Conservation (phyloP, 208 protist species). For the Leishmania guyanensis region DNA sequence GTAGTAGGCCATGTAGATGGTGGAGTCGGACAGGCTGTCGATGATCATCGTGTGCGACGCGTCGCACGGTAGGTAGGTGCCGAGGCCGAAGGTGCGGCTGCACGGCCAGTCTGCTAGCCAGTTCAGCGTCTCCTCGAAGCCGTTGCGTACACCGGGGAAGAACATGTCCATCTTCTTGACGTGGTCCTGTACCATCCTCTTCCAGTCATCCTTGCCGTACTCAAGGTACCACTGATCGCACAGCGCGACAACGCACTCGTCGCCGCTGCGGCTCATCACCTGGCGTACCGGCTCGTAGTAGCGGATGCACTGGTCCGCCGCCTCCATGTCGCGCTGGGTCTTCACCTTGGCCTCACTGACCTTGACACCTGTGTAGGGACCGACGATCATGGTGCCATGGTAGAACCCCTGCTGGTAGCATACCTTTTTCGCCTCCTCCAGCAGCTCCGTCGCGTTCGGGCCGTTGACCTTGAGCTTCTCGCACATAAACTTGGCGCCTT, state of each 20-base stretch:
- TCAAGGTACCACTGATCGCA: constrained; percentile 99
- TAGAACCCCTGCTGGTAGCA: constrained; percentile 99
- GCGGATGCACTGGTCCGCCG: constrained; percentile 72
- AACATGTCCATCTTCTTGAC: constrained; percentile 94
- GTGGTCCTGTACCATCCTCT: constrained; percentile 81
- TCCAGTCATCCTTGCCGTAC: constrained; percentile 99
- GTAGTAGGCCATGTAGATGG: constrained; percentile 99
- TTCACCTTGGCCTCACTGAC: constrained; percentile 96
- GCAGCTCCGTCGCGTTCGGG: constrained; percentile 95
- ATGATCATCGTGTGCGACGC: constrained; percentile 95
- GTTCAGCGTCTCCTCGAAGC: constrained; percentile 94
- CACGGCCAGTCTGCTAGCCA: constrained; percentile 99
- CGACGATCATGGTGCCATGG: constrained; percentile 93
- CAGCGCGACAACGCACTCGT: constrained; percentile 99
- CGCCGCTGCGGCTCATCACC: constrained; percentile 98
- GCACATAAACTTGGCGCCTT: constrained; percentile 90
- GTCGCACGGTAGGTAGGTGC: constrained; percentile 98
- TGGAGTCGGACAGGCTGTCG: constrained; percentile 99
- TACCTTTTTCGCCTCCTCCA: constrained; percentile 98
- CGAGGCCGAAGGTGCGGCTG: constrained; percentile 99
- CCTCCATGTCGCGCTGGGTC: constrained; percentile 84
- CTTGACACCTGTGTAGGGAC: constrained; percentile 69
- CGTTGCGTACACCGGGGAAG: constrained; percentile 88
- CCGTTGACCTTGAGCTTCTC: constrained; percentile 96
- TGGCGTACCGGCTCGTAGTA: constrained; percentile 97